phyloP scores from a whole-genome alignment of 306 rosid genomes.

The Casuarina cunninghamiana region DNA sequence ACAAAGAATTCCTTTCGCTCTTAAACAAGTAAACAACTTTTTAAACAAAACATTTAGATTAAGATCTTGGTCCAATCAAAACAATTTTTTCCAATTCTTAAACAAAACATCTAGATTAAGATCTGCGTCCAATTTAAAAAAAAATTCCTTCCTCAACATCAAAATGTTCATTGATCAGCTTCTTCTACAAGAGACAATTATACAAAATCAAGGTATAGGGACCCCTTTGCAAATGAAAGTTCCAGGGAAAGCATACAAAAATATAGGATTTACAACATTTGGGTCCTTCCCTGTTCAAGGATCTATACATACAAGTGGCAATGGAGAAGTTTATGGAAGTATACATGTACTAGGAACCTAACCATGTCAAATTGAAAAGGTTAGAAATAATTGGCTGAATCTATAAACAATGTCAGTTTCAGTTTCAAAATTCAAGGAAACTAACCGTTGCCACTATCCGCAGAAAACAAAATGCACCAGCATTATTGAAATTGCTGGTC shows the following conservation, averaged over 20 bases:
- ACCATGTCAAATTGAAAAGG: constrained; percentile 41
- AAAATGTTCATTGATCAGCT: constrained; percentile 10
- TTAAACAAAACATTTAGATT: too few species aligned
- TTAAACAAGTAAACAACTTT: too few species aligned
- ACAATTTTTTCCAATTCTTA: too few species aligned
- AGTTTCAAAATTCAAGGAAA: constrained; percentile 13
- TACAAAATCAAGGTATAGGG: constrained; percentile 21
- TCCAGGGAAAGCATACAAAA: constrained; percentile 41
- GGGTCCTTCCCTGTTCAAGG: constrained; percentile 41
- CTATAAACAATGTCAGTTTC: constrained; percentile 19
- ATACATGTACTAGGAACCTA: constrained; percentile 45
- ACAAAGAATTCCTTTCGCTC: too few species aligned
- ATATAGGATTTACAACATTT: constrained; percentile 61
- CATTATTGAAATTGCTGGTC: constrained; percentile 37
- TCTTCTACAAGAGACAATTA: constrained; percentile 18
- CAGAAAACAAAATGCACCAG: constrained; percentile 22
- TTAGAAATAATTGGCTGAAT: constrained; percentile 42
- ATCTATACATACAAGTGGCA: constrained; percentile 50
- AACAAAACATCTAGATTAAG: background rate
- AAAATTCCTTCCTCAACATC: background rate
- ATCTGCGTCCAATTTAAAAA: background rate
- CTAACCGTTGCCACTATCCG: constrained; percentile 18
- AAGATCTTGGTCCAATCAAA: too few species aligned
- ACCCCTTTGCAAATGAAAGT: constrained; percentile 27
- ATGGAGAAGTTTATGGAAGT: constrained; percentile 38